Percentiles rank a stretch among this genome's conserved stretches.
phyloP scores from a whole-genome alignment of 2,329 filamentous ascomycete genomes.

The Sordariomycetes sp. region DNA sequence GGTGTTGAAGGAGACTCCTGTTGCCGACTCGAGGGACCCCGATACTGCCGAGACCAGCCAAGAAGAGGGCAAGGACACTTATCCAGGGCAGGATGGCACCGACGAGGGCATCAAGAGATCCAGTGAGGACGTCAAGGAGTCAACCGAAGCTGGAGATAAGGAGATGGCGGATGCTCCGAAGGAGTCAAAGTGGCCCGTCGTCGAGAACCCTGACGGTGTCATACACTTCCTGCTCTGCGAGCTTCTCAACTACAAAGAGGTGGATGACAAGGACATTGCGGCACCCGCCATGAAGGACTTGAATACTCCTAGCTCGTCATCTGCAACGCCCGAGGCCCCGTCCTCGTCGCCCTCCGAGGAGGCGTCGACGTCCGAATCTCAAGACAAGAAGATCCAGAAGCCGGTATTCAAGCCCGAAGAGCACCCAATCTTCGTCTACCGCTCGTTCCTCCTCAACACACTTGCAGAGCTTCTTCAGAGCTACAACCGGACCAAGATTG shows the following conservation, averaged over 20 bases:
- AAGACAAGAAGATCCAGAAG: constrained; percentile 55
- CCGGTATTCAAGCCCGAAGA: constrained; percentile 78
- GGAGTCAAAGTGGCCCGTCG: constrained; percentile 69
- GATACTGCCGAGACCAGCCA: neutral
- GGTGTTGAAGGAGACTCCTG: constrained; percentile 4
- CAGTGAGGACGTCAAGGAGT: constrained; percentile 36
- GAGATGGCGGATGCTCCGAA: constrained; percentile 55
- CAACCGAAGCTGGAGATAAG: constrained; percentile 45
- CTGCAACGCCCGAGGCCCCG: neutral
- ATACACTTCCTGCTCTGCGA: constrained; percentile 92
- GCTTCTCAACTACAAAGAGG: constrained; percentile 80
- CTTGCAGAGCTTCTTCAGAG: constrained; percentile 80
- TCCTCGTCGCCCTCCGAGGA: constrained; percentile 16
- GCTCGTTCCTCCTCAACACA: constrained; percentile 88
- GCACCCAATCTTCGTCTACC: constrained; percentile 91
- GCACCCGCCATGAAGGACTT: constrained; percentile 8
- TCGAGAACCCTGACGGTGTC: constrained; percentile 89
- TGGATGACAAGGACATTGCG: constrained; percentile 51
- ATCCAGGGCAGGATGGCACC: neutral
- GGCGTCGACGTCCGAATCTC: constrained; percentile 22
- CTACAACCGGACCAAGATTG: constrained; percentile 90
- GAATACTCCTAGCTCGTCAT: neutral
- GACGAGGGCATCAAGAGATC: constrained; percentile 22
- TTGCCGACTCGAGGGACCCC: neutral
- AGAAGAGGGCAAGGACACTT: neutral